Percentiles rank a stretch among this genome's conserved stretches.
Evolutionary conservation across 2,329 filamentous ascomycete genomes (phyloP).

Genomic region (Juglanconis oblonga): DNA sequence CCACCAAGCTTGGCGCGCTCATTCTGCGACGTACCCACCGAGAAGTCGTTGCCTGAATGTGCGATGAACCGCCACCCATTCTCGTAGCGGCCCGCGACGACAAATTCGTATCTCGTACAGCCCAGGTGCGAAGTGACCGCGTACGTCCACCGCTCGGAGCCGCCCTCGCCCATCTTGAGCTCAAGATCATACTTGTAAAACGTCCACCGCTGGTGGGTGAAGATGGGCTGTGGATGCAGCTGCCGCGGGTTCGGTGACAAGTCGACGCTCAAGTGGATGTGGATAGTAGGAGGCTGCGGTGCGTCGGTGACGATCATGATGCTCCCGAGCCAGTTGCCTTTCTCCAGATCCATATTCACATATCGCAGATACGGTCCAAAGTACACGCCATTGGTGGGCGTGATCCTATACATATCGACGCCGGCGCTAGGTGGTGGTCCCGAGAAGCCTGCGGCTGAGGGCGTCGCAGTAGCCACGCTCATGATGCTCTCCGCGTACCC

Average conservation of each 20-base stretch:
- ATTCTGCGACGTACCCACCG: constrained; percentile 78
- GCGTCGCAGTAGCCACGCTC: constrained; percentile 73
- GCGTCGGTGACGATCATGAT: constrained; percentile 91
- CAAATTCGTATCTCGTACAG: constrained; percentile 96
- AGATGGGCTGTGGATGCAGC: constrained; percentile 76
- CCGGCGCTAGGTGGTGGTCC: constrained; percentile 86
- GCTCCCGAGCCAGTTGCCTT: constrained; percentile 86
- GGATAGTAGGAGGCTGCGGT: constrained; percentile 90
- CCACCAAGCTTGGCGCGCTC: constrained; percentile 85
- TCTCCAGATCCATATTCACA: constrained; percentile 94
- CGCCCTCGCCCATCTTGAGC: constrained; percentile 80
- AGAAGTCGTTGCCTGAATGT: constrained; percentile 95
- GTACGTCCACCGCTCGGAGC: constrained; percentile 90
- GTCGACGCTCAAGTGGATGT: constrained; percentile 86
- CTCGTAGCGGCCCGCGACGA: constrained; percentile 87
- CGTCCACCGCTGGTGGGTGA: constrained; percentile 86
- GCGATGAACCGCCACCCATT: constrained; percentile 94
- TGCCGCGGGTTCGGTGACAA: constrained; percentile 91
- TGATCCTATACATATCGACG: constrained; percentile 90
- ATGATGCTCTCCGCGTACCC: constrained; percentile 84
- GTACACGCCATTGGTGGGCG: constrained; percentile 93
- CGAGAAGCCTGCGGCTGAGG: constrained; percentile 77
- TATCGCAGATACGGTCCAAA: constrained; percentile 96
- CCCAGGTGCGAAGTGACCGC: constrained; percentile 95
- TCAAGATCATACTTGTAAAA: constrained; percentile 96